Base-by-base conservation (phyloP, 441 rosid genomes). In the Aleurites moluccanus region DNA sequence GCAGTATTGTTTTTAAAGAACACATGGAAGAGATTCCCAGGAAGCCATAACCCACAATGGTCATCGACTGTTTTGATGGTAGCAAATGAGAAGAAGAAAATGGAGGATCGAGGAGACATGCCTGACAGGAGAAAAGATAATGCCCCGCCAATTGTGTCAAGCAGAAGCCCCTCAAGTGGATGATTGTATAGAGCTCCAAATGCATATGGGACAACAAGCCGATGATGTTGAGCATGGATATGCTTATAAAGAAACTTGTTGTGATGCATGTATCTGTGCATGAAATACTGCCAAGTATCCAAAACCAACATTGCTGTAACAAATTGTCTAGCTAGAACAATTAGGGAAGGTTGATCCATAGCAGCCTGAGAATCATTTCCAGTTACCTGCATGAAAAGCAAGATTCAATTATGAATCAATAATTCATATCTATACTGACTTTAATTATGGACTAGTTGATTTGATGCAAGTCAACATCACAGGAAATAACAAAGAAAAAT, bases 241-340 rank as follows among this genome's bases (percentile, higher is more conserved):
- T 93, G 98, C 80, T 86, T 88, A 78, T 93, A 95, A 30, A 93
- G 78, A 82, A 89, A 91, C 85, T 93, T 93, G 90, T 90, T 93
- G 70, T 90, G 89, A 79, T 95, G 99, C 91, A 93, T 87, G 77
- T 85, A 95, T 71, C 98, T 84, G 72, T 95, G 98, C 85, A 92
- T 83, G 80, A 93, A 93, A 75, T 95, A 95, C 63, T 95, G 97
- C 97, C 98, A 93, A 1, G 98, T 90, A 83, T 95, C 99, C 80
- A 95, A 62, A 63, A 95, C 87, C 53, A 93, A 30, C 98, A 91
- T 95, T 33, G 90, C 99, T 1, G 75, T 83, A 33, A 93, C 56
- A 75, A 96, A 83, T 73, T 96, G 98, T 75, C 90, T 85, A 59
- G 81, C 86, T 27, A 90, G 80, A 52, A 86, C 83, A 15, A 86